These are phyloP conservation scores for Melanomma pulvis-pyrius DNA, from an alignment of 495 filamentous ascomycete genomes.

Conservation along the genomic window DNA sequence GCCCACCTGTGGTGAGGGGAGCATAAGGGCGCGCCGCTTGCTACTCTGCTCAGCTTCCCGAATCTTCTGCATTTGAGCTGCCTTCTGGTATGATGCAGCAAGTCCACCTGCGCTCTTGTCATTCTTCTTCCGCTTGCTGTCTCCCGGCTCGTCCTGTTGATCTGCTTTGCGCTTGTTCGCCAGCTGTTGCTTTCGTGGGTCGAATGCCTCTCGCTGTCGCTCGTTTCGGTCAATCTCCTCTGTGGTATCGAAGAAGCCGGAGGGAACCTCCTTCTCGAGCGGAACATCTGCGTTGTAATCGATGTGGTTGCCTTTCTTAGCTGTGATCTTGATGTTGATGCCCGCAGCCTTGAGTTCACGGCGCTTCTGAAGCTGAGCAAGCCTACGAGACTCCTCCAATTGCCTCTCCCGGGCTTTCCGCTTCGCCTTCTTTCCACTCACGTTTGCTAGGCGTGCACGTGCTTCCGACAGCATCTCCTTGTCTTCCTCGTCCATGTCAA, in stretches of 20 bases:
- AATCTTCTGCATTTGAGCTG: constrained; percentile 93
- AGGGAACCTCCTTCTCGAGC: constrained; percentile 87
- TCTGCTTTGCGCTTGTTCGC: constrained; percentile 96
- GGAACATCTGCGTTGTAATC: constrained; percentile 99
- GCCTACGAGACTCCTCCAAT: constrained; percentile 86
- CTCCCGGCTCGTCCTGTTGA: constrained; percentile 71
- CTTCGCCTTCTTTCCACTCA: constrained; percentile 98
- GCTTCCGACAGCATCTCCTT: constrained; percentile 99
- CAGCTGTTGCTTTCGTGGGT: constrained; percentile 91
- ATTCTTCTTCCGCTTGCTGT: constrained; percentile 80
- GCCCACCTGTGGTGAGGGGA: constrained; percentile 88
- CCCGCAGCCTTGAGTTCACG: constrained; percentile 95
- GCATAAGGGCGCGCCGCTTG: constrained; percentile 76
- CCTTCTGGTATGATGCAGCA: constrained; percentile 86
- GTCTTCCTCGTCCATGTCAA: constrained; percentile 97
- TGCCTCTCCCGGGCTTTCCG: constrained; percentile 94
- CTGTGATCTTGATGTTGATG: constrained; percentile 97
- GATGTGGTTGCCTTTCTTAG: constrained; percentile 92
- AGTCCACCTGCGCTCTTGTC: constrained; percentile 80
- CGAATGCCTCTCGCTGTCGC: constrained; percentile 82
- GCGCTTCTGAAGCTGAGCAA: constrained; percentile 91
- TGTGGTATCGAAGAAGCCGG: constrained; percentile 90
- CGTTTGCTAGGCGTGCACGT: constrained; percentile 92
- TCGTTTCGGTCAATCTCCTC: constrained; percentile 84
- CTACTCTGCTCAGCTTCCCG: constrained; percentile 95